Evolutionary conservation across 192 early-diverging fungal species (phyloP), one percentile per base, ranked within the genome.

Genomic region (Coemansia sp.): DNA sequence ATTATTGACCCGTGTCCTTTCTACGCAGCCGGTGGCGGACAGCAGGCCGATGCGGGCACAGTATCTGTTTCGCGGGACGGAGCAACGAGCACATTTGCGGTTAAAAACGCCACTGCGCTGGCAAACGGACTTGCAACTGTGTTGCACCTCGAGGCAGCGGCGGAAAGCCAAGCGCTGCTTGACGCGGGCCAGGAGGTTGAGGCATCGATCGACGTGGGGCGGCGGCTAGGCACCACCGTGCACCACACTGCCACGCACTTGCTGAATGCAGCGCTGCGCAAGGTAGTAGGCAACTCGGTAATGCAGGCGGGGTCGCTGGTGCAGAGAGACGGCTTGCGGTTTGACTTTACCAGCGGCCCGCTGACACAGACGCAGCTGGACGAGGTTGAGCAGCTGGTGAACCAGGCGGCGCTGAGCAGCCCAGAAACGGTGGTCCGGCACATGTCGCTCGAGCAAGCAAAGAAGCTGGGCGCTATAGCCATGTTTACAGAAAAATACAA

Each of bases 231-330:
- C 9, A 65, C 89, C 39, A 81, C 89, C 37, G 93, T 95, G 79
- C 95, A 98, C 80, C 96, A 98, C 68, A 97, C 96, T 40, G 87
- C 82, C 24, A 98, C 96, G 5, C 96, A 98, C 59, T 81, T 97
- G 49, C 81, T 98, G 30, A 93, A 98, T 79, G 93, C 72, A 78
- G 96, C 88, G 24, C 83, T 98, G 60, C 86, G 88, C 53, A 80
- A 86, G 59, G 81, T 91, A 5, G 67, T 98, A 19, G 84, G 81
- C 19, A 39, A 46, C 23, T 72, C 86, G 30, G 77, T 85, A 13
- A 87, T 91, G 58, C 96, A 98, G 73, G 92, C 93, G 60, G 96
- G 96, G 15, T 97, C 94, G 2, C 79, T 94, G 29, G 96, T 98
- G 33, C 81, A 89, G 5, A 81, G 87, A 1, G 88, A 89, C 30